Conservation (phyloP, 1,284 basidiomycete species). For the Austropuccinia psidii region DNA sequence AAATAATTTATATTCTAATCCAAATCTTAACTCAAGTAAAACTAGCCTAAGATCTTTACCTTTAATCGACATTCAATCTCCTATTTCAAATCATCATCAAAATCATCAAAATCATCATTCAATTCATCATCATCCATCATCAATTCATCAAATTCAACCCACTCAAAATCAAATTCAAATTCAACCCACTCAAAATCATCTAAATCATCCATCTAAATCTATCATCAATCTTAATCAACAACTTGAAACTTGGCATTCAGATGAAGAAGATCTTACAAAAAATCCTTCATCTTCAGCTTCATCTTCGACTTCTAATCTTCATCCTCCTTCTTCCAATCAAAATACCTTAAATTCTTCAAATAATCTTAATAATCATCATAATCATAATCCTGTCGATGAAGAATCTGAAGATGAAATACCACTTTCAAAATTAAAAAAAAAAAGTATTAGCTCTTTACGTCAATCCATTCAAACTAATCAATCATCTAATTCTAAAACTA, state of each 20-base stretch:
- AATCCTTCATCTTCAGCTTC: background rate
- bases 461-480: too few species aligned
- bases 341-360: background rate
- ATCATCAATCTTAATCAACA: background rate
- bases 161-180: background rate
- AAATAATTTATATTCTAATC: too few species aligned
- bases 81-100: too few species aligned
- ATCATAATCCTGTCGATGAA: background rate
- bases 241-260: conserved; percentile 22
- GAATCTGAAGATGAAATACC: conserved; percentile 9
- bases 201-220: background rate
- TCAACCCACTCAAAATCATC: background rate
- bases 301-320: background rate
- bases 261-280: background rate
- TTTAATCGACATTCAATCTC: too few species aligned
- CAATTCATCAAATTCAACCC: background rate
- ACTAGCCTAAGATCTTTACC: background rate
- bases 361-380: background rate
- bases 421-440: conserved; percentile 21
- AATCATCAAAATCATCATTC: too few species aligned
- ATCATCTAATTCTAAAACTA: background rate
- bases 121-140: too few species aligned
- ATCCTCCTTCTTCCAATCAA: background rate
- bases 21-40: background rate
- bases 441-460: background rate